Evolutionary conservation across 1,139 yeast species (phyloP).

Genomic region (Hansenula lynferdii): DNA sequence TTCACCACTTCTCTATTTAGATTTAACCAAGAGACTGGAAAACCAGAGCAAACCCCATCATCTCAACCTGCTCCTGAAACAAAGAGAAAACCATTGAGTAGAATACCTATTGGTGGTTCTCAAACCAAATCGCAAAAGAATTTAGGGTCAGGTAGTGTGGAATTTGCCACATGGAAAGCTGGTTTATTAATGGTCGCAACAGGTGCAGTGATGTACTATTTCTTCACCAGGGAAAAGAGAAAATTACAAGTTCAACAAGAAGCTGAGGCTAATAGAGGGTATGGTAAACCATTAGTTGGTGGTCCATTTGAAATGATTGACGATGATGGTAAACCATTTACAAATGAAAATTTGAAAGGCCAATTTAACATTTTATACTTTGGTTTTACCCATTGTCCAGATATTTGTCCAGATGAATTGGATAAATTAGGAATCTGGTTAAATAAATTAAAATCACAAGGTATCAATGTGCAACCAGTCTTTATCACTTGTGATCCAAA

Average conservation of each 20-base stretch:
- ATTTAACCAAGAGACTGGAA: slow-evolving; percentile 11
- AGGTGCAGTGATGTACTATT: slow-evolving; percentile 68
- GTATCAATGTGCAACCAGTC: slow-evolving; percentile 70
- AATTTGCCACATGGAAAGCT: slow-evolving; percentile 88
- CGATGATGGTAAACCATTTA: slow-evolving; percentile 64
- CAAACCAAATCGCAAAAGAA: slow-evolving; percentile 31
- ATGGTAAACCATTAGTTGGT: slow-evolving; percentile 91
- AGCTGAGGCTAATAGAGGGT: slow-evolving; percentile 79
- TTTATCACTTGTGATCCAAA: slow-evolving; percentile 97
- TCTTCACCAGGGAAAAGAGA: slow-evolving; percentile 69
- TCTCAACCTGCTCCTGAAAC: slow-evolving; percentile 9
- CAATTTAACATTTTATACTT: slow-evolving; percentile 80
- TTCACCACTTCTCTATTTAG: slow-evolving; percentile 14
- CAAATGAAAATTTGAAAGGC: slow-evolving; percentile 71
- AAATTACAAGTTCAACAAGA: slow-evolving; percentile 68
- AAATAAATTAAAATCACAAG: slow-evolving; percentile 50
- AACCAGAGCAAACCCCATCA: slow-evolving; percentile 2
- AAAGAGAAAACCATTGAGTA: slow-evolving; percentile 40
- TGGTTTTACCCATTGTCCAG: slow-evolving; percentile 97
- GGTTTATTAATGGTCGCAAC: slow-evolving; percentile 56
- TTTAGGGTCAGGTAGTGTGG: slow-evolving; percentile 35
- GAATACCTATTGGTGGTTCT: slow-evolving; percentile 55
- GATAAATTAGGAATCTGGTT: slow-evolving; percentile 85
- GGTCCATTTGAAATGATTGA: slow-evolving; percentile 79
- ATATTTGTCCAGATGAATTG: slow-evolving; percentile 95